These are phyloP conservation scores for Spinacia oleracea DNA, from an alignment of 179 eudicot species.

Conservation along the genomic window DNA sequence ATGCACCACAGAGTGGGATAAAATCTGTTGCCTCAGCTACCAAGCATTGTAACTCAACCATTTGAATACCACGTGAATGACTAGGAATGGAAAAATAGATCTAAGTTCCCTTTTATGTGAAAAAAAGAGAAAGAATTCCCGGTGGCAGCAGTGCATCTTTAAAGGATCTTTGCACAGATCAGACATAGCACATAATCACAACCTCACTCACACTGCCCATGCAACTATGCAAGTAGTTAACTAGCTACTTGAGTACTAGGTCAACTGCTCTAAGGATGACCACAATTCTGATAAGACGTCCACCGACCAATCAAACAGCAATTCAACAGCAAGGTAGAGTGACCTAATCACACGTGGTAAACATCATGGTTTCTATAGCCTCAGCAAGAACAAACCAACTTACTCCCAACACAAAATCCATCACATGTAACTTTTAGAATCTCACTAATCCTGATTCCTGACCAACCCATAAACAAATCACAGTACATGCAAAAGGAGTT, in stretches of 20 bases:
- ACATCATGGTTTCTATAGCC: background rate
- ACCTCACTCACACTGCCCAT: background rate
- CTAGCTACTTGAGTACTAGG: background rate
- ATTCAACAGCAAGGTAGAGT: background rate
- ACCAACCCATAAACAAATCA: background rate
- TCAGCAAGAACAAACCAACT: background rate
- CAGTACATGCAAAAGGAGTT: background rate
- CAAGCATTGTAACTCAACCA: constrained; percentile 11
- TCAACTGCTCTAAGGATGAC: background rate
- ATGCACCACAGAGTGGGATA: background rate
- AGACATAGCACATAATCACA: background rate
- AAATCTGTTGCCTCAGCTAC: constrained; percentile 10
- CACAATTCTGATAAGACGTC: background rate
- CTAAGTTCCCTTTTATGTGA: background rate
- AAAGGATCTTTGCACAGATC: background rate
- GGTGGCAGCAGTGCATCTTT: background rate
- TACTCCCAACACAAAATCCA: background rate
- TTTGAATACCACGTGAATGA: background rate
- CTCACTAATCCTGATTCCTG: background rate
- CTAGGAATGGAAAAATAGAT: background rate
- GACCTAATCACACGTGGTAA: background rate
- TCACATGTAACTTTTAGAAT: background rate
- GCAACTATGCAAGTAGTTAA: background rate
- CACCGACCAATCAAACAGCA: background rate
- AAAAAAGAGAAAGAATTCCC: background rate